Base-by-base conservation (phyloP, 2,329 filamentous ascomycete genomes). In the Endocalyx cinctus region DNA sequence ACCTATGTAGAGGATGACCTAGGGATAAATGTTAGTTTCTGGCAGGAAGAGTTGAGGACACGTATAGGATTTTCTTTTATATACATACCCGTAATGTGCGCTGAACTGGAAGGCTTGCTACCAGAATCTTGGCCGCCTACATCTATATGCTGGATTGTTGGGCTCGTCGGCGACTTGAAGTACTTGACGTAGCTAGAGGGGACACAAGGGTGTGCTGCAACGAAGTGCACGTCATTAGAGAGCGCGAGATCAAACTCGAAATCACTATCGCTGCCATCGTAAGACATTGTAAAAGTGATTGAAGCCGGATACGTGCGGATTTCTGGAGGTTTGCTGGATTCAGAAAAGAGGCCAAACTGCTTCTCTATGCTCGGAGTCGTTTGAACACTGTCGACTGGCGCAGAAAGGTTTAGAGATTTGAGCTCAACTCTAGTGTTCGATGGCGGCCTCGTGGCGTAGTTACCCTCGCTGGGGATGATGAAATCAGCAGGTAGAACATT, bases 1-100 rank as follows among this genome's bases (percentile, higher is more conserved):
- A 75, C 44, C 80, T 79, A 52, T 82, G 78, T 8, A 82, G 58
- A 1, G 77, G 77, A 36, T 82, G 78, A 8, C 76, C 77, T 76
- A 25, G 14, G 4, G 8, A 8, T n/a, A 23, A 23, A 8, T 8
- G 8, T 23, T 23, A 23, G 20, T 23, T 23, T 23, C 8, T n/a
- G n/a, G n/a, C n/a, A n/a, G n/a, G n/a, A n/a, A n/a, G n/a, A n/a
- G n/a, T n/a, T n/a, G n/a, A n/a, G n/a, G n/a, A n/a, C n/a, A n/a
- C n/a, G n/a, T n/a, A n/a, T n/a, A n/a, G n/a, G n/a, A n/a, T n/a
- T n/a, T n/a, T n/a, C n/a, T n/a, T n/a, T n/a, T n/a, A n/a, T n/a
- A 35, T 19, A 42, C 59, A 48, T 54, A 72, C 70, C 67, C 39
- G 64, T 70, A 27, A 67, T 62, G 34, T 69, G 62, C 27, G 72